These are phyloP conservation scores for Neoboletus subvelutipes DNA, from an alignment of 768 basidiomycete genomes.

Conservation along the genomic window DNA sequence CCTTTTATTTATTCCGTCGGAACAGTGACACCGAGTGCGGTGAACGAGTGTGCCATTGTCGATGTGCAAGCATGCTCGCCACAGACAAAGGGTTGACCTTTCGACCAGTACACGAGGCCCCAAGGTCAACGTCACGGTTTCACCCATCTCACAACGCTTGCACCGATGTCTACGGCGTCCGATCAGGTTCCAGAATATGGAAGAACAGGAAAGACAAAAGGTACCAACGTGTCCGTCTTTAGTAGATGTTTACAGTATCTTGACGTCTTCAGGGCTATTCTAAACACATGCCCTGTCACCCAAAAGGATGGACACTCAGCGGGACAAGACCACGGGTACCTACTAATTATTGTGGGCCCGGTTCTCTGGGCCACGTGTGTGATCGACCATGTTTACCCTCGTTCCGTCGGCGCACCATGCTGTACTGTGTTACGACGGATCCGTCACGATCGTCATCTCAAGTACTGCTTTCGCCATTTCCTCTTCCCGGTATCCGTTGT, in stretches of 20 bases:
- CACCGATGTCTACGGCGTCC: background rate
- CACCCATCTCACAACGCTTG: background rate
- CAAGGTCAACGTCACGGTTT: background rate
- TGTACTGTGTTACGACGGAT: background rate
- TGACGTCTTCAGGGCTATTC: background rate
- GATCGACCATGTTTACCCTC: background rate
- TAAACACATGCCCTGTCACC: background rate
- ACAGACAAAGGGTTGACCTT: background rate
- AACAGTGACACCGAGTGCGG: background rate
- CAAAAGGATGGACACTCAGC: background rate
- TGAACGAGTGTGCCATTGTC: conserved; percentile 3
- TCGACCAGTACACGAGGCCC: background rate
- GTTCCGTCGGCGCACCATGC: background rate
- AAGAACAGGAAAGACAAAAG: background rate
- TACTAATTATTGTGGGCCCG: background rate
- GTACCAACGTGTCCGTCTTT: background rate
- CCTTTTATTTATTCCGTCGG: background rate
- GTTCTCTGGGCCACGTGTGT: background rate
- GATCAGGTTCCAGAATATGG: background rate
- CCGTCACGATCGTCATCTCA: background rate
- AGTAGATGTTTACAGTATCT: background rate
- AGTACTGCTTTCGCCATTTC: background rate
- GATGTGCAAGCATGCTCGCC: background rate
- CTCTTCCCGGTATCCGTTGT: background rate
- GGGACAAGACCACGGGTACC: background rate